Evolutionary conservation across 305 asterid genomes (phyloP), one percentile per base, ranked within the genome.

Genomic region (Petunia hybrid): DNA sequence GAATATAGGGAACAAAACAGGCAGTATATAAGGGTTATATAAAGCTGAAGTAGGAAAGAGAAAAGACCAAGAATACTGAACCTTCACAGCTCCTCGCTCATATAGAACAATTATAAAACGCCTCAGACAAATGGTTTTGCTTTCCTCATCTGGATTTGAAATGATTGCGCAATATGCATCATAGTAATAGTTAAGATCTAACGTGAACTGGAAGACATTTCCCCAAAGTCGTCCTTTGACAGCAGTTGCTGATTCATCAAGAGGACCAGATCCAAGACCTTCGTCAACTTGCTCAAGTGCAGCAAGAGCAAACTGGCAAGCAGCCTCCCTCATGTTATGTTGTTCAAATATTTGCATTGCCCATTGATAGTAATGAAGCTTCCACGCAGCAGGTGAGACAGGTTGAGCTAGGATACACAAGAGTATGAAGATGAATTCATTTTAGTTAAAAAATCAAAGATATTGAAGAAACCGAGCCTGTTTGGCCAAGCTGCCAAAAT

Each of bases 241-340:
- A 78, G 90, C 85, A 86, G 89, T 85, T 82, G 84, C 91, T 80
- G 98, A 91, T 86, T 92, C 98, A 87, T 87, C 88, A 78, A 82
- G 81, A 59, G 67, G 60, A 84, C 84, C 88, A 83, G 84, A 85
- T 70, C 80, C 86, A 84, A 91, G 89, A 86, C 97, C 94, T 90
- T 91, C 98, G 84, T 96, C 99, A 87, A 94, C 98, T 88, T 92
- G 99, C 91, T 96, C 99, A 87, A 96, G 97, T 59, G 98, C 97
- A 84, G 97, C 93, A 83, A 89, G 89, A 78, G 99, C 95, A 83
- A 94, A 94, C 82, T 91, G 95, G 85, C 93, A 86, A 76, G 99
- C 98, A 85, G 95, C 98, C 86, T 94, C 97, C 83, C 91, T 89
- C 90, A 92, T 81, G 87, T 87, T 92, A 88, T 91, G 87, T 80